phyloP scores from a whole-genome alignment of 768 basidiomycete genomes.

The Kwoniella dendrophila region DNA sequence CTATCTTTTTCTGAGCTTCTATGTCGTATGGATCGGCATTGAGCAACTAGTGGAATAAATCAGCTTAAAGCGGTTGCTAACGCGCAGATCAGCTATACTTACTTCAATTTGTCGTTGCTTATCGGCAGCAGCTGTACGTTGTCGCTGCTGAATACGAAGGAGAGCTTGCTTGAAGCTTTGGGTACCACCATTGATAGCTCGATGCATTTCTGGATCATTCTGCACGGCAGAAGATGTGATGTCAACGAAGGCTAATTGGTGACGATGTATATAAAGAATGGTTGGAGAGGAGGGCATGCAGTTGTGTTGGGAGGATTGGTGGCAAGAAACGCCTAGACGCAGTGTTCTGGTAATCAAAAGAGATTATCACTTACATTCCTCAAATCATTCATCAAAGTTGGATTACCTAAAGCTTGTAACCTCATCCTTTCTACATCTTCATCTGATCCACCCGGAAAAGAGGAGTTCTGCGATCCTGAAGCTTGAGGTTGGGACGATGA shows the following conservation, averaged over 20 bases:
- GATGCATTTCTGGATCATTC: slow-evolving; percentile 79
- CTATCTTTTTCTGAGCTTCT: slow-evolving; percentile 89
- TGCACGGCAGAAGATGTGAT: slow-evolving; percentile 48
- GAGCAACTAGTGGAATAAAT: slow-evolving; percentile 59
- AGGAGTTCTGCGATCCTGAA: slow-evolving; percentile 2
- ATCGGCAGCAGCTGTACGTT: slow-evolving; percentile 58
- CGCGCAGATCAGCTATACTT: neutral
- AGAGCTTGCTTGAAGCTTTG: slow-evolving; percentile 72
- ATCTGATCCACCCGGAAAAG: slow-evolving; percentile 57
- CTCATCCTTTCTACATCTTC: slow-evolving; percentile 90
- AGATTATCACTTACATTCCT: slow-evolving; percentile 61
- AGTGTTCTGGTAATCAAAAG: neutral
- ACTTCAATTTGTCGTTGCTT: slow-evolving; percentile 60
- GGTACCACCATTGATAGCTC: slow-evolving; percentile 70
- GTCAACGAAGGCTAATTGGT: too few relatives aligned
- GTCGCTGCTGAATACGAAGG: slow-evolving; percentile 37
- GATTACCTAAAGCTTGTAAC: slow-evolving; percentile 81
- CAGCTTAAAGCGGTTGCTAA: neutral
- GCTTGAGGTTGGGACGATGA: slow-evolving; percentile 15
- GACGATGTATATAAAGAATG: neutral
- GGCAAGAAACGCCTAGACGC: too few relatives aligned
- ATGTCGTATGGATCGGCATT: slow-evolving; percentile 88
- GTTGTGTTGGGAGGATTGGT: too few relatives aligned
- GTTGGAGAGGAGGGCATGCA: too few relatives aligned
- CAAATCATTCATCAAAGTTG: slow-evolving; percentile 72